These are phyloP conservation scores for Aspergillus proliferans DNA, from an alignment of 2,329 filamentous ascomycete genomes.

Conservation along the genomic window DNA sequence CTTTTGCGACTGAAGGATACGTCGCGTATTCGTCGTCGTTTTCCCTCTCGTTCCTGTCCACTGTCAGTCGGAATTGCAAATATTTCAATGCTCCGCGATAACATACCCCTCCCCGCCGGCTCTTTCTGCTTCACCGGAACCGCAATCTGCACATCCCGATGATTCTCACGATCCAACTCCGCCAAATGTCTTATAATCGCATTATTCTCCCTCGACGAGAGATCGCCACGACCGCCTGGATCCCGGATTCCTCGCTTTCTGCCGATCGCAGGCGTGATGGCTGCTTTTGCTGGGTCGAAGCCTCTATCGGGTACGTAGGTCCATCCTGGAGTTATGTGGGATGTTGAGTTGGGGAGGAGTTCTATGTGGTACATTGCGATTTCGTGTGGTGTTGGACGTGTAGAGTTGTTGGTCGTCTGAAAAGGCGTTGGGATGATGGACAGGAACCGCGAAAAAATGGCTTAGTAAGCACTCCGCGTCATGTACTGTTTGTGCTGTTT, in stretches of 20 bases:
- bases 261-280: conserved; percentile 46
- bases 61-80: too few species aligned
- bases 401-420: background rate
- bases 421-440: background rate
- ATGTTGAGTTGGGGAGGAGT: conserved; percentile 66
- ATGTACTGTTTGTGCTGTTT: conserved; percentile 15
- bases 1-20: conserved; percentile 45
- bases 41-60: conserved; percentile 32
- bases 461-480: background rate
- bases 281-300: conserved; percentile 51
- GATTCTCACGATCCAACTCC: conserved; percentile 74
- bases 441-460: background rate
- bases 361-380: conserved; percentile 65
- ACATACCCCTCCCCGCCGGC: conserved; percentile 35
- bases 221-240: conserved; percentile 53
- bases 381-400: background rate
- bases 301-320: conserved; percentile 78
- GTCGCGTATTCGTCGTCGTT: conserved; percentile 41
- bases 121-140: conserved; percentile 53
- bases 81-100: too few species aligned
- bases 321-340: conserved; percentile 74
- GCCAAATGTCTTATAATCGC: conserved; percentile 76
- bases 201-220: conserved; percentile 74
- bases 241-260: conserved; percentile 68
- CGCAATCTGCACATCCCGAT: conserved; percentile 64